These are phyloP conservation scores for Amphirosellinia nigrospora DNA, from an alignment of 495 filamentous ascomycete genomes.

Conservation along the genomic window DNA sequence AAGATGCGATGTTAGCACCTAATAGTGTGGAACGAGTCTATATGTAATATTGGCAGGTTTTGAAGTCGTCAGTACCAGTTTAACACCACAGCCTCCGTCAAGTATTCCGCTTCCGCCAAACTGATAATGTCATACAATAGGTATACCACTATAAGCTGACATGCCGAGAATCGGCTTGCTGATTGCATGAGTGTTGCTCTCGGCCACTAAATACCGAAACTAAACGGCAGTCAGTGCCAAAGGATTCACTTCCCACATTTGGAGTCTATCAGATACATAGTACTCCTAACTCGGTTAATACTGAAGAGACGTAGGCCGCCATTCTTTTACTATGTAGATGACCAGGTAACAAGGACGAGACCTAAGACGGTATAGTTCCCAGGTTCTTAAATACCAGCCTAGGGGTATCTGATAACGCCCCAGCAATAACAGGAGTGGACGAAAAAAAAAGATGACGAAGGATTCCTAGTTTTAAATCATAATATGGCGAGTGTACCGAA, in stretches of 20 bases:
- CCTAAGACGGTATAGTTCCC: background rate
- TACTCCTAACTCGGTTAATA: background rate
- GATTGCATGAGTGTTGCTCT: background rate
- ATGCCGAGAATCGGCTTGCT: background rate
- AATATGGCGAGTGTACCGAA: background rate
- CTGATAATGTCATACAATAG: background rate
- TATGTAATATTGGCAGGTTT: background rate
- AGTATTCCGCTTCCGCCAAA: background rate
- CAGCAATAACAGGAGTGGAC: background rate
- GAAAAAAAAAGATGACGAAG: background rate
- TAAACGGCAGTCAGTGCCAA: background rate
- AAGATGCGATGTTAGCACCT: slow-evolving; percentile 12
- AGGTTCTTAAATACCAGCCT: background rate
- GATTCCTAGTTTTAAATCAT: background rate
- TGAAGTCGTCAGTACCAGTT: background rate
- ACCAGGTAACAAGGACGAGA: slow-evolving; percentile 2
- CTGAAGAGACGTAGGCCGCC: background rate
- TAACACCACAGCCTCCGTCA: background rate
- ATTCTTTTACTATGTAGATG: background rate
- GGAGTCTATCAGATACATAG: too few species aligned
- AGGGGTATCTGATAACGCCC: background rate
- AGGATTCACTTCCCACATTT: too few species aligned
- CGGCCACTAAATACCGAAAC: slow-evolving; percentile 5
- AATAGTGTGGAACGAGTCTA: background rate
- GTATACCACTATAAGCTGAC: slow-evolving; percentile 2